phyloP scores from a whole-genome alignment of 768 basidiomycete species.

The Hebeloma cylindrosporum region DNA sequence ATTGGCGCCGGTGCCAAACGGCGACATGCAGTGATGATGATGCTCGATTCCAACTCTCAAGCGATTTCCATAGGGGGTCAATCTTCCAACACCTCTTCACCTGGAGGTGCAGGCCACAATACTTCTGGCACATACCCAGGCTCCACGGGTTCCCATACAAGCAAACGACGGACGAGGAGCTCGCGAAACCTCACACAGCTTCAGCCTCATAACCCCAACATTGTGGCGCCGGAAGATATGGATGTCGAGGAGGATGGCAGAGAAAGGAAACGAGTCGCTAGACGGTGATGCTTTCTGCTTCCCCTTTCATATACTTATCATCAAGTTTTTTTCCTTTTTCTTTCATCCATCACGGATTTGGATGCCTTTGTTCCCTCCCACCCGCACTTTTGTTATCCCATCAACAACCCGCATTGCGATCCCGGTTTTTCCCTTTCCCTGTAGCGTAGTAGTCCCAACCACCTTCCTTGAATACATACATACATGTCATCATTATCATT shows the following conservation, averaged over 20 bases:
- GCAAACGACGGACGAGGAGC: constrained; percentile 59
- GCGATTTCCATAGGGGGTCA: constrained; percentile 38
- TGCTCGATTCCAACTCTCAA: constrained; percentile 56
- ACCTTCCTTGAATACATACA: constrained; percentile 8
- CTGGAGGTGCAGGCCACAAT: constrained; percentile 15
- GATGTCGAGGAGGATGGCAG: constrained; percentile 76
- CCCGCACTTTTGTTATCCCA: no score
- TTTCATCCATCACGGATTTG: no score
- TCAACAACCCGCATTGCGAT: no score
- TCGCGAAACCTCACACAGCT: constrained; percentile 33
- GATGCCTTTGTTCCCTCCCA: neutral
- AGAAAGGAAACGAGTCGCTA: constrained; percentile 71
- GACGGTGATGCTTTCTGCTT: constrained; percentile 43
- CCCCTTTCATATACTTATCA: constrained; percentile 7
- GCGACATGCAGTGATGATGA: constrained; percentile 77
- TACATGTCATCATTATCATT: neutral
- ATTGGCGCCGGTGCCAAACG: constrained; percentile 66
- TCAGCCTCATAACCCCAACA: constrained; percentile 39
- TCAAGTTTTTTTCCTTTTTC: constrained; percentile 3
- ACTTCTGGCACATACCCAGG: constrained; percentile 25
- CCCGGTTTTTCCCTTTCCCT: constrained; percentile 1
- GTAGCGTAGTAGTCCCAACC: constrained; percentile 6
- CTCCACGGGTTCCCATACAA: constrained; percentile 17
- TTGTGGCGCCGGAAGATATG: constrained; percentile 51
- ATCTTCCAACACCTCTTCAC: constrained; percentile 33